Conservation (phyloP, 2,329 filamentous ascomycete species). For the Dactylellina haptotyla region DNA sequence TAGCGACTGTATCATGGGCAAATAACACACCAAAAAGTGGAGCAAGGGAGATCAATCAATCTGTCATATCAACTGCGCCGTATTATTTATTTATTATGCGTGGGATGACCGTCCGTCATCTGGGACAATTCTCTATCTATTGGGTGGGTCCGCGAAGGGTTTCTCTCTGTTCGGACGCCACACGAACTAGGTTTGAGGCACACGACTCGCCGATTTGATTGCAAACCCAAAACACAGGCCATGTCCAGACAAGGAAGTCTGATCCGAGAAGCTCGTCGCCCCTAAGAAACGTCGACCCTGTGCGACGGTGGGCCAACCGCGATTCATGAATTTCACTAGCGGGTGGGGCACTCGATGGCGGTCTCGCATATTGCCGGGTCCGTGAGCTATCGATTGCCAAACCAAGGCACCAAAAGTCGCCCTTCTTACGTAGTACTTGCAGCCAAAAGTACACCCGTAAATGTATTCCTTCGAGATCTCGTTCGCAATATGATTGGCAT, state of each 20-base stretch:
- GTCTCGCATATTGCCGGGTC: conserved; percentile 42
- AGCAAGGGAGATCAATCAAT: conserved; percentile 20
- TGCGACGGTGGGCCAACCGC: conserved; percentile 4
- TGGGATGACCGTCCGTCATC: not conserved
- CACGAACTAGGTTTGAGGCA: too few relatives aligned
- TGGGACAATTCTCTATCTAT: conserved; percentile 15
- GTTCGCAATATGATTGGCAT: conserved; percentile 29
- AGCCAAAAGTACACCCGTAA: not conserved
- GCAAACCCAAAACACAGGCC: conserved; percentile 2
- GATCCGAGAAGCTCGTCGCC: conserved; percentile 25
- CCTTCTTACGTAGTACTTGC: conserved; percentile 4
- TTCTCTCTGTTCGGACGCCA: too few relatives aligned
- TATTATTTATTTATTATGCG: not conserved
- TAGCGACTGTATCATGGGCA: conserved; percentile 6
- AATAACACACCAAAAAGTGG: conserved; percentile 3
- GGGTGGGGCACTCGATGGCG: conserved; percentile 17
- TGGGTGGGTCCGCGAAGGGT: conserved; percentile 15
- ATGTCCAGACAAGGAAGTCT: conserved; percentile 19
- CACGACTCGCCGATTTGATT: not conserved
- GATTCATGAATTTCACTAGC: conserved; percentile 1
- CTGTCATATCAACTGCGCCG: conserved; percentile 29
- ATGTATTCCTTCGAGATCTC: not conserved
- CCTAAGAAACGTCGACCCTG: conserved; percentile 15
- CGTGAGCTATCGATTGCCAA: not conserved
- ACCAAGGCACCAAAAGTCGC: conserved; percentile 24